phyloP scores from a whole-genome alignment of 352 stramenopile genomes.

The Phytophthora constricta region DNA sequence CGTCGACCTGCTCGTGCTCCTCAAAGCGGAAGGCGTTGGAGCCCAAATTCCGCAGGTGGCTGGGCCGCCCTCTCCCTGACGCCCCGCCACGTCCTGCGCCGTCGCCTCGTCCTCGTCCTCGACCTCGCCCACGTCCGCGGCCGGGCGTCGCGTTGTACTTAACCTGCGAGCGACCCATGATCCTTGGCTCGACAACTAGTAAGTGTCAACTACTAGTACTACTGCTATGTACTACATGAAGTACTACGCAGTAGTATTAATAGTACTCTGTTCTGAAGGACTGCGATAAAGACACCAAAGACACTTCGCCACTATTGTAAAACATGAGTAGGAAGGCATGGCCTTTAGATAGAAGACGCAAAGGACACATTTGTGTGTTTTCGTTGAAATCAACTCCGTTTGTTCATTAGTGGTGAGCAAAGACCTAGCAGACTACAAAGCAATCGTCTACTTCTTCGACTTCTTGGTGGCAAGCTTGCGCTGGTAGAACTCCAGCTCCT shows the following conservation, averaged over 20 bases:
- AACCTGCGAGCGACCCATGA: slow-evolving; percentile 76
- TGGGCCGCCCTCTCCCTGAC: slow-evolving; percentile 23
- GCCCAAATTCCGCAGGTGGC: slow-evolving; percentile 47
- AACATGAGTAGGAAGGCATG: background rate
- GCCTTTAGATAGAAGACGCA: background rate
- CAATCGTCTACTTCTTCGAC: slow-evolving; percentile 93
- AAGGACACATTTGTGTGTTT: slow-evolving; percentile 24
- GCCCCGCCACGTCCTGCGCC: slow-evolving; percentile 8
- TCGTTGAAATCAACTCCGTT: slow-evolving; percentile 58
- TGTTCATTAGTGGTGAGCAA: slow-evolving; percentile 42
- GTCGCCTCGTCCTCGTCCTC: slow-evolving; percentile 23
- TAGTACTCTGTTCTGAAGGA: no score
- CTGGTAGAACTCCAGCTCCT: slow-evolving; percentile 99
- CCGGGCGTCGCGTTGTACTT: slow-evolving; percentile 69
- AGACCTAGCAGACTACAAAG: slow-evolving; percentile 25
- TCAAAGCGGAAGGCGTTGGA: slow-evolving; percentile 82
- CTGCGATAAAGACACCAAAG: no score
- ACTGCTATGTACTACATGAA: no score
- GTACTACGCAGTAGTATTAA: no score
- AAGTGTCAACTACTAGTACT: background rate
- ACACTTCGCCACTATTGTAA: no score
- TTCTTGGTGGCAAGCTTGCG: slow-evolving; percentile 99
- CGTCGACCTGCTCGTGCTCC: slow-evolving; percentile 23
- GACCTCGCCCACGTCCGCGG: slow-evolving; percentile 47
- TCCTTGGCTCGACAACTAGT: background rate